A percentile compares a stretch with the other conserved stretches of the same genome.
Conservation (phyloP, 2,329 filamentous ascomycete species). For the Septoria petroselini region DNA sequence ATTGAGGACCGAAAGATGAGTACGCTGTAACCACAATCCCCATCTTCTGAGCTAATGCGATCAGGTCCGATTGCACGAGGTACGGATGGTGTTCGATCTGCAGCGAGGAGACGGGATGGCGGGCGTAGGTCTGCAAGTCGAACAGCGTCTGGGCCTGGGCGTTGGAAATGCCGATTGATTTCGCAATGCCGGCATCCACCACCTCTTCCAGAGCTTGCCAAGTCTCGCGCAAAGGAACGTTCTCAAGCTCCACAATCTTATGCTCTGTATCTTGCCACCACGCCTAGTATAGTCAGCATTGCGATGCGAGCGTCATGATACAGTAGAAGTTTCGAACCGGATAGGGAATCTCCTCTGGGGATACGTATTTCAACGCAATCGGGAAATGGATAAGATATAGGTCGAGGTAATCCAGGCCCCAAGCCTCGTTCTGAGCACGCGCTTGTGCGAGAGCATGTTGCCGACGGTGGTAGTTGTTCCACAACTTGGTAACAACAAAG, state of each 20-base stretch:
- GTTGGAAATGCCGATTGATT: slow-evolving; percentile 16
- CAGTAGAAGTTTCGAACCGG: no score
- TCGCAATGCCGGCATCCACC: slow-evolving; percentile 14
- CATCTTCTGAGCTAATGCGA: slow-evolving; percentile 10
- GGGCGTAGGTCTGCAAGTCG: slow-evolving; percentile 13
- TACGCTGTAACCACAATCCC: slow-evolving; percentile 15
- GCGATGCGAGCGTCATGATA: slow-evolving; percentile 15
- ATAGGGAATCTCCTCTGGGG: slow-evolving; percentile 17
- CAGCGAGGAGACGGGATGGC: slow-evolving; percentile 6
- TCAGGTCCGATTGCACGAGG: slow-evolving; percentile 13
- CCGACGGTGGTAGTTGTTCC: slow-evolving; percentile 80
- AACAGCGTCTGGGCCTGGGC: slow-evolving; percentile 17
- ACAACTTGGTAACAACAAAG: slow-evolving; percentile 85
- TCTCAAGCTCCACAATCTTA: slow-evolving; percentile 8
- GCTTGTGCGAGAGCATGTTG: slow-evolving; percentile 69
- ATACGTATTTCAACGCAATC: slow-evolving; percentile 22
- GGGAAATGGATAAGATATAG: slow-evolving; percentile 55
- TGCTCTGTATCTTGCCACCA: no score
- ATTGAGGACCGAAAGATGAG: slow-evolving; percentile 17
- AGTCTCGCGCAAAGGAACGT: slow-evolving; percentile 14
- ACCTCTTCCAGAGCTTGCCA: slow-evolving; percentile 16
- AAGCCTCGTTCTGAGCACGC: slow-evolving; percentile 70
- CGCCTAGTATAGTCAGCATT: no score
- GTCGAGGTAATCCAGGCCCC: slow-evolving; percentile 80
- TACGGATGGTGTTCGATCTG: slow-evolving; percentile 21